Evolutionary conservation across 2,329 filamentous ascomycete genomes (phyloP).

Genomic region (Arthrinium phaeospermum): DNA sequence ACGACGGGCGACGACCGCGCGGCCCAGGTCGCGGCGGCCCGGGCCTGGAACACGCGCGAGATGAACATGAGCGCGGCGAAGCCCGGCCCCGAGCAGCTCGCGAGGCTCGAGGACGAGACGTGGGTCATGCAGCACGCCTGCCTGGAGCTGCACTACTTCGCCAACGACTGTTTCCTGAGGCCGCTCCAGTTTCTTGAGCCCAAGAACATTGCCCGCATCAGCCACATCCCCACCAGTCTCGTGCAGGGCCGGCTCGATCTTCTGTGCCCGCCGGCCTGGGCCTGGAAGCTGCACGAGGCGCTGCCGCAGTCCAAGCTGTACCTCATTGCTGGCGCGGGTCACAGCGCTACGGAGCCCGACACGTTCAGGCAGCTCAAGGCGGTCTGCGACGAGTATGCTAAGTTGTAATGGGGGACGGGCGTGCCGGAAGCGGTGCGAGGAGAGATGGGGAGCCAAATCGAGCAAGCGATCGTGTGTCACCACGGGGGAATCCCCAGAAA

Average conservation of each 20-base stretch:
- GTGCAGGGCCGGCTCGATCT: slow-evolving; percentile 53
- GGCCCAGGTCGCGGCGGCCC: slow-evolving; percentile 38
- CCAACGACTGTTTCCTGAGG: slow-evolving; percentile 42
- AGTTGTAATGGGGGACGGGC: background rate
- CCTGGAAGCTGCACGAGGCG: slow-evolving; percentile 46
- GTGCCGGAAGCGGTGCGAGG: background rate
- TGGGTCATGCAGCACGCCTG: slow-evolving; percentile 42
- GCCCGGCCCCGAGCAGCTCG: slow-evolving; percentile 28
- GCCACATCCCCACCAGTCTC: slow-evolving; percentile 40
- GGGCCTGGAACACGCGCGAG: slow-evolving; percentile 44
- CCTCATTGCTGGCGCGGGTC: slow-evolving; percentile 41
- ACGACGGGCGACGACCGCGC: slow-evolving; percentile 39
- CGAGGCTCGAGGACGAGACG: slow-evolving; percentile 37
- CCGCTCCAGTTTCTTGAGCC: slow-evolving; percentile 39
- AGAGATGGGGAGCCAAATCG: too few species aligned
- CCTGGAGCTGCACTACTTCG: slow-evolving; percentile 46
- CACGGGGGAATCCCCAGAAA: background rate
- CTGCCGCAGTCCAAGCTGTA: slow-evolving; percentile 40
- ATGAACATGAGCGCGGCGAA: slow-evolving; percentile 38
- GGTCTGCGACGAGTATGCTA: slow-evolving; percentile 23
- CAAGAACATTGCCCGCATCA: slow-evolving; percentile 41
- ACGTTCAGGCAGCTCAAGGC: slow-evolving; percentile 21
- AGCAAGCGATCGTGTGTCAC: too few species aligned
- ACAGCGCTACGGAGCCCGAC: slow-evolving; percentile 32
- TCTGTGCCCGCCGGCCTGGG: slow-evolving; percentile 48